Percentiles rank a stretch among this genome's conserved stretches.
Evolutionary conservation across 1,284 basidiomycete genomes (phyloP).

Genomic region (Cryptococcus sp.): DNA sequence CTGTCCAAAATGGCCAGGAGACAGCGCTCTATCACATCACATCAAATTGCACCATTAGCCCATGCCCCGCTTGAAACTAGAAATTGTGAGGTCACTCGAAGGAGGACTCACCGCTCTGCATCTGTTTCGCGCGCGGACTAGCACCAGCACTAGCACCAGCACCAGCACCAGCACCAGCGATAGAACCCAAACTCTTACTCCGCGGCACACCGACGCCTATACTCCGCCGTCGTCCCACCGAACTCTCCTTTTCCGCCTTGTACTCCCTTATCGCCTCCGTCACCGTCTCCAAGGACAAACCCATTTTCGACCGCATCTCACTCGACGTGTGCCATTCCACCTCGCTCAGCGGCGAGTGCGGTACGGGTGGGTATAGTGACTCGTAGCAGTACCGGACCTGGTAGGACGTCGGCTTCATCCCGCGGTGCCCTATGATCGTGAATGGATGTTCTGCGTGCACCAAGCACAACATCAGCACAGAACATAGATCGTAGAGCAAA

Average conservation of each 20-base stretch:
- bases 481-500: background rate
- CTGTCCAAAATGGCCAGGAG: slow-evolving; percentile 12
- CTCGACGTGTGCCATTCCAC: slow-evolving; percentile 24
- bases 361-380: background rate
- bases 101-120: background rate
- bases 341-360: slow-evolving; percentile 23
- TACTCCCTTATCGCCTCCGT: slow-evolving; percentile 8
- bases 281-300: slow-evolving; percentile 4
- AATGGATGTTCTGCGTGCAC: slow-evolving; percentile 24
- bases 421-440: slow-evolving; percentile 19
- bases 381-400: slow-evolving; percentile 25
- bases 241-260: background rate
- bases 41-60: background rate
- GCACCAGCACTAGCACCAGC: background rate
- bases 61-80: background rate
- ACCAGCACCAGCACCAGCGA: background rate
- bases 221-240: too few relatives aligned
- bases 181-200: background rate
- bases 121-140: background rate
- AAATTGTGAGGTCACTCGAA: background rate
- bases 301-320: slow-evolving; percentile 14
- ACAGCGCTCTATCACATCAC: background rate
- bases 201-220: too few relatives aligned
- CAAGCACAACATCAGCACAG: background rate
- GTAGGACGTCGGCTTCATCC: slow-evolving; percentile 8